Percentiles rank a stretch among this genome's conserved stretches.
Evolutionary conservation across 1,284 basidiomycete genomes (phyloP).

Genomic region (Ustilago crameri): DNA sequence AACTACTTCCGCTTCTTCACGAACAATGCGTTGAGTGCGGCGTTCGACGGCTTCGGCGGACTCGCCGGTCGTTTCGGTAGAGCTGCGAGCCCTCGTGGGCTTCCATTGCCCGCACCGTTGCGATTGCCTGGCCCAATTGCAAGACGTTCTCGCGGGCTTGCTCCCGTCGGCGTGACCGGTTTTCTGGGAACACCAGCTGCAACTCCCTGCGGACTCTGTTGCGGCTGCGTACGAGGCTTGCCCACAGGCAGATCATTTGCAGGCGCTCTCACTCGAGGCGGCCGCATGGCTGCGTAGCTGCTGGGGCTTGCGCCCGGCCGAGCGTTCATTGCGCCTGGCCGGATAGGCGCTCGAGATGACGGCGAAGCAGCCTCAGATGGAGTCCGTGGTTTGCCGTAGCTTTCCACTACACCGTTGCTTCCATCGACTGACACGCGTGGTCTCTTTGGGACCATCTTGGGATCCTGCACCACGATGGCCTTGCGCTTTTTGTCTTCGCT

Average conservation of each 20-base stretch:
- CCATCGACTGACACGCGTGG: constrained; percentile 25
- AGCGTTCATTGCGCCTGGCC: constrained; percentile 3
- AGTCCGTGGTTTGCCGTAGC: constrained; percentile 8
- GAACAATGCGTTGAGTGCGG: constrained; percentile 45
- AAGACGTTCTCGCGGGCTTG: constrained; percentile 19
- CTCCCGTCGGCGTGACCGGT: constrained; percentile 22
- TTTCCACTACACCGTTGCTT: neutral
- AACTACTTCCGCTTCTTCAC: constrained; percentile 45
- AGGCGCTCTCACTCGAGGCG: constrained; percentile 13
- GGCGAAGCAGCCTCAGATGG: neutral
- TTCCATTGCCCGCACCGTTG: constrained; percentile 15
- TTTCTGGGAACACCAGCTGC: constrained; percentile 10
- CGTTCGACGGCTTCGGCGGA: constrained; percentile 44
- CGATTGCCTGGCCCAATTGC: constrained; percentile 8
- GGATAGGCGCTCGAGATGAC: neutral
- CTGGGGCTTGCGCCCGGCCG: constrained; percentile 8
- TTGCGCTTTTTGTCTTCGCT: constrained; percentile 41
- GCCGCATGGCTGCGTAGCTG: constrained; percentile 9
- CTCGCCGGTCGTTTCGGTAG: constrained; percentile 30
- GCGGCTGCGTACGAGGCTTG: constrained; percentile 14
- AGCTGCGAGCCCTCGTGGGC: constrained; percentile 26
- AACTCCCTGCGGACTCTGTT: constrained; percentile 18
- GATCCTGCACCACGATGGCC: constrained; percentile 32
- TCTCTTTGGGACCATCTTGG: constrained; percentile 27
- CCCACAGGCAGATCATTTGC: constrained; percentile 23